Evolutionary conservation across 192 early-diverging fungal genomes (phyloP), one percentile per base, ranked within the genome.

Genomic region (Coemansia sp.): DNA sequence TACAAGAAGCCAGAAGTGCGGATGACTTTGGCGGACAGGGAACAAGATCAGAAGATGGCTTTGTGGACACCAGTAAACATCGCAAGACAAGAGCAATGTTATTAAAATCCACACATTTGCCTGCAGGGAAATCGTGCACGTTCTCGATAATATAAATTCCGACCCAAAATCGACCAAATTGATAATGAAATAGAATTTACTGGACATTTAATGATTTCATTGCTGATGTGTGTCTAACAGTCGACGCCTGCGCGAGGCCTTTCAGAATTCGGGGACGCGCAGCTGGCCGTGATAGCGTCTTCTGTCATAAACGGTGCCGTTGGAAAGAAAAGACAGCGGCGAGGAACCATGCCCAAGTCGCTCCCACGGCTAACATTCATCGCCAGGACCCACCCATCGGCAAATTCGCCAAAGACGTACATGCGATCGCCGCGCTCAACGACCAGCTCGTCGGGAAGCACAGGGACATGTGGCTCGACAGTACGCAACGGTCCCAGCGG

Each of bases 381-480:
- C 4, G 77, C 68, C 40, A 80, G 46, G 28, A 75, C 69, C 77
- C 77, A 80, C 26, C 77, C 77, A 34, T 80, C 77, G 31, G 72
- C 77, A 71, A 80, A 75, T 42, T 80, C 72, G 64, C 77, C 77
- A 10, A 80, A 35, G 26, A 80, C 77, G 64, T 62, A 71, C 21
- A 75, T 16, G 10, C 58, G 28, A 25, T 80, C 65, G 34, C 77
- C 67, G 0, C 58, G 51, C 20, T 63, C 34, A n/a, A 71, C 49
- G 12, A 26, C 51, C 62, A 80, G 66, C 61, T 80, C 77, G 26
- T 80, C 77, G 4, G 72, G 39, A 25, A 80, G 42, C 7, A 65
- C 58, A 2, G 77, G 72, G 12, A 23, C 20, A 28, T 80, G 77
- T 3, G 72, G 53, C 49, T 80, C 72, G 21, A 80, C 72, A 2